Percentiles rank a stretch among this genome's conserved stretches.
These are phyloP conservation scores for Monosporascus ibericus DNA, from an alignment of 2,329 filamentous ascomycete genomes.

Conservation along the genomic window DNA sequence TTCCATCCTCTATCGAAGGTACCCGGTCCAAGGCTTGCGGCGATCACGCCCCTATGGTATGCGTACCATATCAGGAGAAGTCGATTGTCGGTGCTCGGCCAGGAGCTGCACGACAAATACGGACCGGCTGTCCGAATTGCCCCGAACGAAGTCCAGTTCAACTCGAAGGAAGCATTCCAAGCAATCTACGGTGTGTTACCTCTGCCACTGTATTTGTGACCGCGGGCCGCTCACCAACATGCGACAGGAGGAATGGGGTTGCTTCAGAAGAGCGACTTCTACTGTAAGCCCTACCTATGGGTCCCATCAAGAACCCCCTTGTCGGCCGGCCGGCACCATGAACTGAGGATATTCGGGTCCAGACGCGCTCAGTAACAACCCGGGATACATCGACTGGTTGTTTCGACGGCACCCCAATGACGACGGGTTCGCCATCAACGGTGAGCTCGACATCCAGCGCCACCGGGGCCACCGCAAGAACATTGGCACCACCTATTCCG, in stretches of 20 bases:
- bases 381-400: slow-evolving; percentile 33
- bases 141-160: slow-evolving; percentile 48
- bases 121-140: slow-evolving; percentile 47
- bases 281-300: slow-evolving; percentile 29
- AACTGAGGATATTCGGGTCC: slow-evolving; percentile 34
- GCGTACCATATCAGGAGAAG: slow-evolving; percentile 33
- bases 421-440: slow-evolving; percentile 7
- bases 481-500: slow-evolving; percentile 4
- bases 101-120: slow-evolving; percentile 38
- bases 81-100: slow-evolving; percentile 33
- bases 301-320: background rate
- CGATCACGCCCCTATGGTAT: slow-evolving; percentile 14
- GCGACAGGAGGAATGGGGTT: slow-evolving; percentile 37
- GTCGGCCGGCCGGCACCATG: background rate
- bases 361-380: slow-evolving; percentile 28
- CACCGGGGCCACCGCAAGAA: slow-evolving; percentile 7
- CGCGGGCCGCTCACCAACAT: background rate
- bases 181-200: slow-evolving; percentile 38
- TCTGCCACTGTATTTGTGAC: background rate
- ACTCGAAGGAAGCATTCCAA: slow-evolving; percentile 40
- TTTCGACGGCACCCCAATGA: slow-evolving; percentile 7
- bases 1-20: background rate
- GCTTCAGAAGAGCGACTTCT: slow-evolving; percentile 47
- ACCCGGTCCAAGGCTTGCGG: slow-evolving; percentile 11
- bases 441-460: slow-evolving; percentile 6